Evolutionary conservation across 345 rosid species (phyloP), one percentile per base, ranked within the genome.

Genomic region (Abelmoschus esculentus): DNA sequence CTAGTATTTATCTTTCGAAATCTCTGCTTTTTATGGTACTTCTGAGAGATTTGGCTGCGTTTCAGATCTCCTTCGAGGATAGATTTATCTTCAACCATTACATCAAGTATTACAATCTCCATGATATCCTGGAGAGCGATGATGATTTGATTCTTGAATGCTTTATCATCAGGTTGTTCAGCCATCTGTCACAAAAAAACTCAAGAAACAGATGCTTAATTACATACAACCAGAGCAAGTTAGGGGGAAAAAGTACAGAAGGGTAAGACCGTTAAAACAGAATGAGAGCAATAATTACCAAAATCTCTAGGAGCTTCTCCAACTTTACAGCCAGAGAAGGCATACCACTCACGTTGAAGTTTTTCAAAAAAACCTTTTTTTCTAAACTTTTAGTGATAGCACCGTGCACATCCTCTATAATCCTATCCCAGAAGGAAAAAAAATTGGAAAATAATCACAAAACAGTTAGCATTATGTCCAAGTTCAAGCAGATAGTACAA

Each of bases 51-150:
- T 14, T 0, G 76, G 62, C 34, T 19, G 29, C 66, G 54, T 42
- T n/a, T 6, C 17, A 75, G 85, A 75, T 67, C 78, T 82, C 70
- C 82, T 75, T 82, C 86, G 69, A 81, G 69, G 14, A 56, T 28
- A 14, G 78, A 91, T 80, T 72, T 78, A 38, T 96, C 93, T 52
- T 84, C 73, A 61, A 58, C 28, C 97, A 90, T 92, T 42, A 91
- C 70, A 80, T 95, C 97, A 67, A 84, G 83, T 5, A 70, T 80
- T 69, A 95, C 84, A 65, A 86, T 85, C 83, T 95, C 97, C 72
- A 95, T 79, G 57, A 92, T 89, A 76, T 90, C 96, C 74, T 86
- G 99, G 53, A 95, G 97, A 72, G 86, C 77, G 77, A 83, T 86
- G 76, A 88, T 81, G 78, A 92, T 92, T 74, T 85, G 89, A 80